Evolutionary conservation across 2,329 filamentous ascomycete genomes (phyloP), one percentile per base, ranked within the genome.

Genomic region (Aspergillus fructus): DNA sequence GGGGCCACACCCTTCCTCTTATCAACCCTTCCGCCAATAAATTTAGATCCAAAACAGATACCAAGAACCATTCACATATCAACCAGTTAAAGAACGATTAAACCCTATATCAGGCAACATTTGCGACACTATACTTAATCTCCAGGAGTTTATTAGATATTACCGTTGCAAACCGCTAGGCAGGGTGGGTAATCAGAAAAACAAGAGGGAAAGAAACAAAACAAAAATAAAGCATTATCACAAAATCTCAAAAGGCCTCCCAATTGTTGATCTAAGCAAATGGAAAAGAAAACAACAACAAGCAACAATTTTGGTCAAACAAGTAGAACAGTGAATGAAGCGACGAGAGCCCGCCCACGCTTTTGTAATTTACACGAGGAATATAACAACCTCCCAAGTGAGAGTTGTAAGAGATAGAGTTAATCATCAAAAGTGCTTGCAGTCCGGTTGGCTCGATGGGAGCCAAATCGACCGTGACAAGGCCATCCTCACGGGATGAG

Each of bases 281-380:
- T 15, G 17, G 42, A 47, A 33, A 43, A 45, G 13, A 63, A 61
- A 13, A 49, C 45, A 65, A 61, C 24, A 46, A 47, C 23, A 46
- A 13, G 41, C 30, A 15, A 41, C 37, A 53, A 19, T 50, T 49
- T 42, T 53, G 41, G 27, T 12, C 6, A 12, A 40, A 24, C 4
- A 37, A 54, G 15, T 19, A 37, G 30, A 34, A 55, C 24, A 11
- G 15, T 6, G 41, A 51, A 37, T 40, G 33, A 54, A 56, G 52
- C 56, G 50, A 58, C 55, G 21, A 59, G 47, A 62, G 63, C 65
- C 68, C 61, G 64, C 68, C 66, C 68, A 69, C 64, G 66, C 70
- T 70, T 71, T 71, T 71, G 61, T 72, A 72, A 66, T 72, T 67
- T 72, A 72, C 67, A 72, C n/a, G 39, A 49, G 53, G 54, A 55